Base-by-base conservation (phyloP, 2,329 filamentous ascomycete genomes). In the Xylaria sp. region DNA sequence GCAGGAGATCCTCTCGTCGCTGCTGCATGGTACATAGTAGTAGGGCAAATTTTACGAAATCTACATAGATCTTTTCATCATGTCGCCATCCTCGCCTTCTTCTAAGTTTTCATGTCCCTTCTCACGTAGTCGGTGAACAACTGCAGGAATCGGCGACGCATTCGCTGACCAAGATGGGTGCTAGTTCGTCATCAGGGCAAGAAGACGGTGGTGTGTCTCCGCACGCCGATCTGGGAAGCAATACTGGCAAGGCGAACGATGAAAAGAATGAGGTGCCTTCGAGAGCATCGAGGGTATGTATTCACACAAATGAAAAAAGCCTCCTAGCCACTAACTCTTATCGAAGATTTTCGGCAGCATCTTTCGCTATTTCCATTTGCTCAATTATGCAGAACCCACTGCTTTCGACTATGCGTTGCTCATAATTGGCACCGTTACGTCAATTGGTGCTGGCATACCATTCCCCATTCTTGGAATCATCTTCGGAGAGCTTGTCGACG, bases 381-480 rank as follows among this genome's bases (percentile, higher is more conserved):
- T 85, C 39, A 76, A 82, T 69, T 83, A 82, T 66, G 83, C 81
- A 63, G 76, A 83, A 53, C 83, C 83, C 25, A 80, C 78, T 71
- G 79, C 78, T 74, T 67, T 82, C 65, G 83, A 85, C 67, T 76
- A 81, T 66, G 53, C 76, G n/a, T 78, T 85, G 56, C 77, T 85
- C 45, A 13, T 80, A 18, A 72, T 79, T 30, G 84, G 83, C 48
- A 80, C 70, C 28, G 65, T 77, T 50, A 80, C 81, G 62, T 84
- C 87, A 61, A 85, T 86, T 52, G 86, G 83, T 30, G 84, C 88
- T n/a, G 89, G 88, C 55, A 82, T 88, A 4, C 88, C 89, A 0
- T 89, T 90, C 65, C 89, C 89, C 15, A 80, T 91, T 23, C 86
- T 90, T 74, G 88, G 86, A 60, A 87, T 91, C 67, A 81, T 91